These are phyloP conservation scores for Hylodesmum podocarpum DNA, from an alignment of 306 rosid species.

Conservation along the genomic window DNA sequence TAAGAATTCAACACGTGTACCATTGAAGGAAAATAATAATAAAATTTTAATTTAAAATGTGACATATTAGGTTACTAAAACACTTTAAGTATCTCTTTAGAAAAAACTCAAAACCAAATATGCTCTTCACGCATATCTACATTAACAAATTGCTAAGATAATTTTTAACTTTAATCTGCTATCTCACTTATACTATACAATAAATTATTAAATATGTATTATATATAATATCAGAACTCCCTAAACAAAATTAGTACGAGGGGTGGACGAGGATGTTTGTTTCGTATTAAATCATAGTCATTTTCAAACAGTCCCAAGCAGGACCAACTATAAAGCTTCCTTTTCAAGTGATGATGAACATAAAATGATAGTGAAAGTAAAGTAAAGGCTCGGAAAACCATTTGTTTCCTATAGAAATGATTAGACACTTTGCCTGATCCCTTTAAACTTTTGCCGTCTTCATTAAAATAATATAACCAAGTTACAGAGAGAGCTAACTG, in stretches of 20 bases:
- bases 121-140: too few relatives aligned
- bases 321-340: slow-evolving; percentile 73
- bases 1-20: too few relatives aligned
- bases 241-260: not conserved
- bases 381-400: slow-evolving; percentile 49
- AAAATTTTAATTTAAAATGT: too few relatives aligned
- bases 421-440: slow-evolving; percentile 47
- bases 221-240: not conserved
- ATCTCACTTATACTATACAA: too few relatives aligned
- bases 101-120: too few relatives aligned
- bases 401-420: slow-evolving; percentile 59
- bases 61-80: too few relatives aligned
- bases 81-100: too few relatives aligned
- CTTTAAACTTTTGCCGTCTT: slow-evolving; percentile 40
- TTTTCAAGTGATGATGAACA: slow-evolving; percentile 73
- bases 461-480: slow-evolving; percentile 22
- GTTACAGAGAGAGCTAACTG: not conserved
- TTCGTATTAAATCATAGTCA: slow-evolving; percentile 41
- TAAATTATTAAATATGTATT: too few relatives aligned
- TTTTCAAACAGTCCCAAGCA: slow-evolving; percentile 44
- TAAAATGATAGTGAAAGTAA: slow-evolving; percentile 73
- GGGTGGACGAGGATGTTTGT: not conserved
- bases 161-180: too few relatives aligned
- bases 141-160: too few relatives aligned
- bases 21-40: too few relatives aligned